A percentile compares a stretch with the other conserved stretches of the same genome.
These are phyloP conservation scores for Aphanomyces stellatus DNA, from an alignment of 352 stramenopile species.

Conservation along the genomic window DNA sequence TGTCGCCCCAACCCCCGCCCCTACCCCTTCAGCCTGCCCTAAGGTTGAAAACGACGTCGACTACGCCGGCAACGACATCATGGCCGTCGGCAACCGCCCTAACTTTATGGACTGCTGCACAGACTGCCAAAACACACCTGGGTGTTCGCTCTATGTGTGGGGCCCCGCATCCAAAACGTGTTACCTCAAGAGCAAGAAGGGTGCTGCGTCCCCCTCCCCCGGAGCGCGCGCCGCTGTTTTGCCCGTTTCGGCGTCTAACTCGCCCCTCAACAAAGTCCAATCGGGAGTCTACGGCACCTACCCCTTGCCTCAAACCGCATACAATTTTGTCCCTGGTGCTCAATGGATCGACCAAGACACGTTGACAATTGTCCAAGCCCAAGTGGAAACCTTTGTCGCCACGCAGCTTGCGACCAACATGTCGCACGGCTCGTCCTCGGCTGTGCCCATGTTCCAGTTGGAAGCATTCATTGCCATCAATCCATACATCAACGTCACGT, in stretches of 20 bases:
- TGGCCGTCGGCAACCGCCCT: neutral
- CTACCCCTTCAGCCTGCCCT: neutral
- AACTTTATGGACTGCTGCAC: neutral
- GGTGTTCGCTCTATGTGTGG: constrained; percentile 7
- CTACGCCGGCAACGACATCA: constrained; percentile 8
- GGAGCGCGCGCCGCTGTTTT: neutral
- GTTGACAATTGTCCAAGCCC: neutral
- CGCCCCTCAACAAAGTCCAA: neutral
- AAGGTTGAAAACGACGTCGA: neutral
- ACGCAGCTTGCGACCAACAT: neutral
- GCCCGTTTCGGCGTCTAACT: too few species aligned
- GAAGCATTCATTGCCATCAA: neutral
- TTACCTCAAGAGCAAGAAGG: constrained; percentile 18
- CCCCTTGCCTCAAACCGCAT: neutral
- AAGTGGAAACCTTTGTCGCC: constrained; percentile 1
- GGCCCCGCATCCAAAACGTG: neutral
- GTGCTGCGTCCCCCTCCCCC: neutral
- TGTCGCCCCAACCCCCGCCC: neutral
- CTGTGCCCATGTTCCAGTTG: neutral
- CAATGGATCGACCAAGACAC: constrained; percentile 4
- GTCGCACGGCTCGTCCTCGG: neutral
- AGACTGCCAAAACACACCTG: neutral
- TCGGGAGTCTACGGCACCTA: neutral
- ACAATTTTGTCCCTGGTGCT: neutral
- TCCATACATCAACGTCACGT: constrained; percentile 6